Conservation (phyloP, 2,329 filamentous ascomycete genomes). For the Macrophomina pseudophaseolina region DNA sequence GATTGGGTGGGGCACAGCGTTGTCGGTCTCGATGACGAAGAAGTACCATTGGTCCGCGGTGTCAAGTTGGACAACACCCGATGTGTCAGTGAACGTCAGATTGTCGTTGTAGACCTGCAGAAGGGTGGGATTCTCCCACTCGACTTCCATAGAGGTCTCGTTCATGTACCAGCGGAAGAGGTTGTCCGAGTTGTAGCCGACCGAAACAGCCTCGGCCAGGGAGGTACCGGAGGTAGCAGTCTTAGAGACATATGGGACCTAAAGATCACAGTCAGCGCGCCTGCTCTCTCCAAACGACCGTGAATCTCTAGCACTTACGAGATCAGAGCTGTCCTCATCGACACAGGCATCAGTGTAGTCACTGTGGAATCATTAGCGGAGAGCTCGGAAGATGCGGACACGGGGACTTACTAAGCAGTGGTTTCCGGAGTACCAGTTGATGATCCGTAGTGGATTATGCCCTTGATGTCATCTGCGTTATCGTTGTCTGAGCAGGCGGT, state of each 20-base stretch:
- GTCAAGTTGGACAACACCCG: conserved; percentile 43
- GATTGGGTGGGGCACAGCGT: conserved; percentile 47
- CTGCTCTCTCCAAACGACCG: too few species aligned
- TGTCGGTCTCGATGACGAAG: conserved; percentile 26
- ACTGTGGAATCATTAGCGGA: too few species aligned
- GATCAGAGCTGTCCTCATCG: conserved; percentile 30
- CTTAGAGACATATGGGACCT: conserved; percentile 43
- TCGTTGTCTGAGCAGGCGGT: conserved; percentile 25
- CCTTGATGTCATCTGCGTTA: conserved; percentile 25
- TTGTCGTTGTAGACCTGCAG: conserved; percentile 41
- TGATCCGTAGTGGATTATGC: conserved; percentile 23
- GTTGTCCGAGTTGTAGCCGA: conserved; percentile 28
- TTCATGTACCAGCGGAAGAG: conserved; percentile 50
- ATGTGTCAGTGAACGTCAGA: conserved; percentile 29
- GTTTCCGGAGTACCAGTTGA: conserved; percentile 14
- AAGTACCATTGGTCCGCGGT: conserved; percentile 29
- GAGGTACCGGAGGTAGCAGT: conserved; percentile 8
- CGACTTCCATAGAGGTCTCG: conserved; percentile 40
- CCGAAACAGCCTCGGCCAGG: conserved; percentile 18
- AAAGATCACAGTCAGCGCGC: too few species aligned
- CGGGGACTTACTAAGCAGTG: neutral
- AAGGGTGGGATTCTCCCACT: conserved; percentile 45
- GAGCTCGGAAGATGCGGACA: too few species aligned
- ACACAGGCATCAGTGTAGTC: conserved; percentile 23
- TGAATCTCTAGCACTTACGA: conserved; percentile 29